Evolutionary conservation across 2,329 filamentous ascomycete species (phyloP).

Genomic region (Claviceps fusiformis): DNA sequence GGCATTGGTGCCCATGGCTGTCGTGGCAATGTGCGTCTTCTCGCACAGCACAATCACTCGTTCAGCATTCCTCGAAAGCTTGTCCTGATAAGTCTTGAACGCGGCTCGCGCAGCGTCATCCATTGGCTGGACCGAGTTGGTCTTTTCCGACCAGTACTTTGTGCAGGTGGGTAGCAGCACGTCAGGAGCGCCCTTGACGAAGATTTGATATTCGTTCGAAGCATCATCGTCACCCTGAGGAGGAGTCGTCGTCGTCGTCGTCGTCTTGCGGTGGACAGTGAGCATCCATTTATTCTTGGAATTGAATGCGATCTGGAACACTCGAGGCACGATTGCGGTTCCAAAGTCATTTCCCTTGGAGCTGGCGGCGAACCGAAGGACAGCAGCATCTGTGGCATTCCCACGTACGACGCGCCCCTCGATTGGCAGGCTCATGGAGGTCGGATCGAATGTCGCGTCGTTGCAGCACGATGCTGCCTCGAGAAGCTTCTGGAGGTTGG

Average conservation of each 20-base stretch:
- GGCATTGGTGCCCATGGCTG: conserved; percentile 25
- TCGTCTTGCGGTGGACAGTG: conserved; percentile 19
- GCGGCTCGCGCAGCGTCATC: conserved; percentile 18
- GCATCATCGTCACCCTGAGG: conserved; percentile 10
- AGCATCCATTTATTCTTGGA: conserved; percentile 38
- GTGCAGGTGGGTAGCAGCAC: conserved; percentile 28
- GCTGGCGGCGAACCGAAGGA: conserved; percentile 25
- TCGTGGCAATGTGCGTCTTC: conserved; percentile 17
- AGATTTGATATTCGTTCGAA: conserved; percentile 24
- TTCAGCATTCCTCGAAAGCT: conserved; percentile 27
- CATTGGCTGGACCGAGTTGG: conserved; percentile 20
- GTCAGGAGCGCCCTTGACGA: conserved; percentile 41
- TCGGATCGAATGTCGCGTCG: conserved; percentile 27
- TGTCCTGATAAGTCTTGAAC: conserved; percentile 24
- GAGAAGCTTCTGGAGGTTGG: conserved; percentile 12
- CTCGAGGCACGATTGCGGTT: conserved; percentile 10
- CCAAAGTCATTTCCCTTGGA: conserved; percentile 10
- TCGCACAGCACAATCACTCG: conserved; percentile 30
- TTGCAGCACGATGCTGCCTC: conserved; percentile 25
- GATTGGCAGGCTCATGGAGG: conserved; percentile 21
- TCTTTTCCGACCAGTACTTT: conserved; percentile 20
- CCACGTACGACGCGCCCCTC: conserved; percentile 23
- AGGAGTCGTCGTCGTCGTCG: background rate
- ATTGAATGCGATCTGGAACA: conserved; percentile 34
- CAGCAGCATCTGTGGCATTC: conserved; percentile 29